Percentiles rank a stretch among this genome's conserved stretches.
These are phyloP conservation scores for Claviceps sp. DNA, from an alignment of 2,329 filamentous ascomycete genomes.

Conservation along the genomic window DNA sequence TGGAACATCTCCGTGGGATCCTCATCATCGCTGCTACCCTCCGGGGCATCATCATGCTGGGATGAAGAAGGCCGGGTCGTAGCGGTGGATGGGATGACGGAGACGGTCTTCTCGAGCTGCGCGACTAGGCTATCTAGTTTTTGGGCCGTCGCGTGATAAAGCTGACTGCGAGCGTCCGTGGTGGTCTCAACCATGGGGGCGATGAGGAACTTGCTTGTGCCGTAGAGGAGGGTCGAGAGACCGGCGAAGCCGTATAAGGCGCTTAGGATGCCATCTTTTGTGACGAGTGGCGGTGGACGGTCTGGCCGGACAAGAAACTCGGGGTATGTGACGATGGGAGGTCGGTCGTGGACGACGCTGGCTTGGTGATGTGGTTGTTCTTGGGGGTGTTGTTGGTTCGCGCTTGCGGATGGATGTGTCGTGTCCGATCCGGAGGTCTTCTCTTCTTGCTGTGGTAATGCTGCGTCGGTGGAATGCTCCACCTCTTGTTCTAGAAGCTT, in stretches of 20 bases:
- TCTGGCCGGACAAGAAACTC: slow-evolving; percentile 50
- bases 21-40: slow-evolving; percentile 33
- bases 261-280: slow-evolving; percentile 42
- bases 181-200: slow-evolving; percentile 44
- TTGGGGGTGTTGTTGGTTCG: slow-evolving; percentile 13
- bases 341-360: slow-evolving; percentile 25
- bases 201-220: slow-evolving; percentile 54
- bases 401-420: slow-evolving; percentile 1
- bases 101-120: slow-evolving; percentile 44
- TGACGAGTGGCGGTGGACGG: slow-evolving; percentile 48
- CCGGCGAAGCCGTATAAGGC: slow-evolving; percentile 45
- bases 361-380: neutral
- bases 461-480: slow-evolving; percentile 5
- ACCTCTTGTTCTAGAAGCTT: slow-evolving; percentile 38
- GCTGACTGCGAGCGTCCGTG: slow-evolving; percentile 37
- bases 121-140: slow-evolving; percentile 33
- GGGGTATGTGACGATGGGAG: slow-evolving; percentile 56
- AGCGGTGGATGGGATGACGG: slow-evolving; percentile 36
- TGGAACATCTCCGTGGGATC: slow-evolving; percentile 71
- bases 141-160: slow-evolving; percentile 32
- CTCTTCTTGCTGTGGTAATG: slow-evolving; percentile 3
- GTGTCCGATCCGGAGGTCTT: neutral
- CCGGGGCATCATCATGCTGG: slow-evolving; percentile 7
- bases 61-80: slow-evolving; percentile 4
- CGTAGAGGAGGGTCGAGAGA: slow-evolving; percentile 53